Percentiles rank a stretch among this genome's conserved stretches.
phyloP scores from a whole-genome alignment of 352 stramenopile species.

The Phytophthora europaea region DNA sequence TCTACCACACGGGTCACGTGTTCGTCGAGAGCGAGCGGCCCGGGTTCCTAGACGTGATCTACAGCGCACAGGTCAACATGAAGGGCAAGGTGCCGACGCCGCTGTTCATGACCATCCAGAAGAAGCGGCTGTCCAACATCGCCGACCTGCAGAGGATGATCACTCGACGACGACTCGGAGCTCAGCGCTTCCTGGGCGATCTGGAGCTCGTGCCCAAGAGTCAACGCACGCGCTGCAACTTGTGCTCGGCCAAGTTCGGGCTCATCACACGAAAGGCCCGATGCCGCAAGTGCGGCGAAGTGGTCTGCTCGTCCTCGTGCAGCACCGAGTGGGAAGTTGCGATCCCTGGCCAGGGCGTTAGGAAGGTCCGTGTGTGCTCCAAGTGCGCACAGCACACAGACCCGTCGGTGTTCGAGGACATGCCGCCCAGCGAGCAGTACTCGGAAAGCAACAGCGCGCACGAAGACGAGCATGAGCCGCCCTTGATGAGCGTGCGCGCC shows the following conservation, averaged over 20 bases:
- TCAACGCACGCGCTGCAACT: constrained; percentile 61
- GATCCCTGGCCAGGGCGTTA: constrained; percentile 51
- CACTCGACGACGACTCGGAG: constrained; percentile 57
- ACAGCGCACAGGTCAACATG: constrained; percentile 70
- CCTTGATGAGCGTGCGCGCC: constrained; percentile 38
- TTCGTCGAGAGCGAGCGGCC: constrained; percentile 75
- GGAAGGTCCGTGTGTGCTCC: constrained; percentile 72
- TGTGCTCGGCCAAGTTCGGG: constrained; percentile 70
- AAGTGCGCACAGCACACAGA: constrained; percentile 56
- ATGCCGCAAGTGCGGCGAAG: constrained; percentile 81
- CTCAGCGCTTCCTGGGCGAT: constrained; percentile 69
- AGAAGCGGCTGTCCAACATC: constrained; percentile 61
- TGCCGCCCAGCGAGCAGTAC: constrained; percentile 36
- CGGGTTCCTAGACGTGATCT: constrained; percentile 74
- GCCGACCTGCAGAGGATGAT: constrained; percentile 62
- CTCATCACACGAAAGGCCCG: constrained; percentile 70
- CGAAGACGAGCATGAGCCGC: constrained; percentile 38
- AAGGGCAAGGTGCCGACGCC: constrained; percentile 63
- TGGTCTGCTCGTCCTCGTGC: constrained; percentile 68
- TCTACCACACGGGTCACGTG: constrained; percentile 80
- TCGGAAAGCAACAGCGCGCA: constrained; percentile 44
- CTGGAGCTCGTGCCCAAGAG: constrained; percentile 74
- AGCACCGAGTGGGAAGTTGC: constrained; percentile 66
- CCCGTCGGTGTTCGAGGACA: constrained; percentile 35
- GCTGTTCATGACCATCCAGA: constrained; percentile 64